phyloP scores from a whole-genome alignment of 331 rosid species.

The Quercus lobata region DNA sequence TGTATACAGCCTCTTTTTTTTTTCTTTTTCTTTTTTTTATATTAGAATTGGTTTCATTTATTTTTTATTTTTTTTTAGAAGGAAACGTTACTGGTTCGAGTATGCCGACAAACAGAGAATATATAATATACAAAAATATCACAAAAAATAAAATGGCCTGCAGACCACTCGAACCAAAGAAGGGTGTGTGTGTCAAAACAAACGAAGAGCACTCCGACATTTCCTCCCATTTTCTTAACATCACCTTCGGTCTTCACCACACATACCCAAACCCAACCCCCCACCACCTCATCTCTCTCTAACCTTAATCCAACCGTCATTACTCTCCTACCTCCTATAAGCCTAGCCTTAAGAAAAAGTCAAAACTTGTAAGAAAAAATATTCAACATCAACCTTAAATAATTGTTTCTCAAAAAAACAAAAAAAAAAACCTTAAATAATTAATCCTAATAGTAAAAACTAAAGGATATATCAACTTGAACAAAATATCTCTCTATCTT shows the following conservation, averaged over 20 bases:
- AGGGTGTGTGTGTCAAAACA: no score
- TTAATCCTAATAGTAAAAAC: neutral
- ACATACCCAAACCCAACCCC: neutral
- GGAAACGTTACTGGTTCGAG: no score
- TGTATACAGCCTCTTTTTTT: no score
- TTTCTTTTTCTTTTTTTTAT: no score
- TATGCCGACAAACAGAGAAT: no score
- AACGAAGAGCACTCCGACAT: neutral
- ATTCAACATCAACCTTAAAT: neutral
- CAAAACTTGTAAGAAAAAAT: constrained; percentile 19
- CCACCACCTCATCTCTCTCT: neutral
- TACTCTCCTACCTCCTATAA: constrained; percentile 2
- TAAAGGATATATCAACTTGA: neutral
- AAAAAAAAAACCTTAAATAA: no score
- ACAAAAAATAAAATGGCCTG: neutral
- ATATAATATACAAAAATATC: neutral
- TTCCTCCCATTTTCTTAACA: neutral
- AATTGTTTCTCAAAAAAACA: no score
- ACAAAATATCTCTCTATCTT: neutral
- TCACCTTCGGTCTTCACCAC: constrained; percentile 16
- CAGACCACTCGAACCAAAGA: neutral
- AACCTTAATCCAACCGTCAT: constrained; percentile 16
- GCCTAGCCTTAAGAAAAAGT: constrained; percentile 27
- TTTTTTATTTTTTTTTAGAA: no score
- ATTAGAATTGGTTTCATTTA: no score